Evolutionary conservation across 2,329 filamentous ascomycete species (phyloP), one percentile per base, ranked within the genome.

Genomic region (Aspergillus latus): DNA sequence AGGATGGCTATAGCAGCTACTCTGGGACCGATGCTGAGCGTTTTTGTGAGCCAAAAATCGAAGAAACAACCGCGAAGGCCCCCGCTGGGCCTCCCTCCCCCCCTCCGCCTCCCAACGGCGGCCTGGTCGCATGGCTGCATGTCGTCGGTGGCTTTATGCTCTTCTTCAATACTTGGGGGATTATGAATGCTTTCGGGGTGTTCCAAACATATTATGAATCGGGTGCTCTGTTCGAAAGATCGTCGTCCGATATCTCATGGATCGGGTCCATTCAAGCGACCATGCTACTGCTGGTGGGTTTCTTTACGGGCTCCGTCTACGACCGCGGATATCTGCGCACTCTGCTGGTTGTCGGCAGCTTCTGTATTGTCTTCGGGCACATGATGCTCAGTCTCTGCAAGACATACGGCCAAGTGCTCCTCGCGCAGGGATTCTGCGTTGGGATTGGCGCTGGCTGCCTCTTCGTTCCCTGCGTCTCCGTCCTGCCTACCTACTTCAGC

Each of bases 231-330:
- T 66, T 64, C 48, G 39, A 51, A 3, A 46, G 63, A 30, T 57
- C 65, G 0, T 63, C 69, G 0, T 80, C 78, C 0, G 75, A 75
- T 0, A 80, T 83, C 48, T 78, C 78, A 2, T 83, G 80, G 79
- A 80, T 82, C 28, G 80, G 80, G 5, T 76, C 76, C 0, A 67
- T 80, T 1, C 78, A 82, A 63, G 76, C 76, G 5, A 79, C 71
- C 54, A 61, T 81, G 2, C 66, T 81, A 1, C 76, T 81, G 50
- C 63, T 75, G 15, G 58, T 80, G 28, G 78, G 78, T 0, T 71
- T 75, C 8, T 71, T 81, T 49, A 74, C 72, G 5, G 70, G 76
- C 3, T 71, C 76, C 2, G 61, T 74, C 1, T 72, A 77, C 30
- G 78, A 80, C 61, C 70, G 71, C 0, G 78, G 78, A 2, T 71